Evolutionary conservation across 2,329 filamentous ascomycete species (phyloP).

Genomic region (Fusarium verticillioides): DNA sequence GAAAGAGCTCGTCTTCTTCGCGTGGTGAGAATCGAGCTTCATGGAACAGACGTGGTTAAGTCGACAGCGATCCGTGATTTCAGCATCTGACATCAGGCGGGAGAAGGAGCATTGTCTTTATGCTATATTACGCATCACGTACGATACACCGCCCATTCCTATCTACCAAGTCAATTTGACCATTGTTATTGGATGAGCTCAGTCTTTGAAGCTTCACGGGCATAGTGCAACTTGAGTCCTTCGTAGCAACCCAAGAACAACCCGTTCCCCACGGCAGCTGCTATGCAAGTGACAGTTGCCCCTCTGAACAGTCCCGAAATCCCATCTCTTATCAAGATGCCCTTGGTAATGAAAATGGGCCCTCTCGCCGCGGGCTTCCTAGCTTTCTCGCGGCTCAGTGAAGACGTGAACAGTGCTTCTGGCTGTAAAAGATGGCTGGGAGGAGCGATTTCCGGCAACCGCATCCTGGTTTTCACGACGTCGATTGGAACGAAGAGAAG

Average conservation of each 20-base stretch:
- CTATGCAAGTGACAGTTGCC: conserved; percentile 21
- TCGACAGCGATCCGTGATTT: too few relatives aligned
- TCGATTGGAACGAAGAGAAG: conserved; percentile 20
- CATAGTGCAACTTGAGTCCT: conserved; percentile 19
- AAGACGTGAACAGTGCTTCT: conserved; percentile 4
- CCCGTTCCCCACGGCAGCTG: conserved; percentile 23
- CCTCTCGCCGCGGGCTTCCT: not conserved
- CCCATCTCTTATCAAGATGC: conserved; percentile 16
- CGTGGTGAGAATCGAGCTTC: too few relatives aligned
- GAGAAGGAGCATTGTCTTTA: not conserved
- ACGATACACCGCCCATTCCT: not conserved
- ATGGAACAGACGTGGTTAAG: not conserved
- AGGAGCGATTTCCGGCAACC: conserved; percentile 7
- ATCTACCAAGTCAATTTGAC: fast-evolving
- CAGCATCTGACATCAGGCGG: too few relatives aligned
- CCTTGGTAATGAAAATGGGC: conserved; percentile 16
- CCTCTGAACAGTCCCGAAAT: conserved; percentile 24
- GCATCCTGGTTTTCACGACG: conserved; percentile 30
- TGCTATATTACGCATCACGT: not conserved
- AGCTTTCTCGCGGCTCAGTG: conserved; percentile 3
- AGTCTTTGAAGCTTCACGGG: not conserved
- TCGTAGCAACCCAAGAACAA: conserved; percentile 30
- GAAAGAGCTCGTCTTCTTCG: not conserved
- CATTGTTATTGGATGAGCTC: not conserved
- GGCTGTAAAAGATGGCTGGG: conserved; percentile 1